These are phyloP conservation scores for Calcarisporium arbuscula DNA, from an alignment of 2,329 filamentous ascomycete species.

Conservation along the genomic window DNA sequence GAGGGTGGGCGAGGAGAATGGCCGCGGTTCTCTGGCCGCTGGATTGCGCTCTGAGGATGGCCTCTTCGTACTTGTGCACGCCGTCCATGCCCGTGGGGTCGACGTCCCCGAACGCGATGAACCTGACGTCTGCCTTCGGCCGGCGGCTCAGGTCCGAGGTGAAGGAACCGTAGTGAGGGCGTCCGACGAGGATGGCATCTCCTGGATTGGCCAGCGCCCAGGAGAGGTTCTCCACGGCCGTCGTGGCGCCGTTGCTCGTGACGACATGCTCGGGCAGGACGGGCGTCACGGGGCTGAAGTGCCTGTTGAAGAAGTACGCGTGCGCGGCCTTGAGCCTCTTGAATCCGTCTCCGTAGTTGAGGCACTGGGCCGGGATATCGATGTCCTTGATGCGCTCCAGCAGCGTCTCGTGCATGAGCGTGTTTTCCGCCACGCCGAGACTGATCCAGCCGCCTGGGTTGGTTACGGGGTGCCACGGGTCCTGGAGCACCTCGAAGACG, in stretches of 20 bases:
- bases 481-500: constrained; percentile 36
- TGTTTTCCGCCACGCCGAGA: constrained; percentile 47
- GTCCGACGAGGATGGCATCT: constrained; percentile 33
- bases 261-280: constrained; percentile 27
- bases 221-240: constrained; percentile 32
- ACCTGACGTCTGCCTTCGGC: constrained; percentile 33
- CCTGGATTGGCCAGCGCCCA: constrained; percentile 34
- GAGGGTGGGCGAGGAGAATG: constrained; percentile 44
- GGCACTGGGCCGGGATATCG: constrained; percentile 19
- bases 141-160: constrained; percentile 36
- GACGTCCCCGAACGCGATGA: constrained; percentile 34
- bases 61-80: constrained; percentile 38
- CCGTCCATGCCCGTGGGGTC: constrained; percentile 37
- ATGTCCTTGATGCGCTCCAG: constrained; percentile 31
- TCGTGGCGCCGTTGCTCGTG: constrained; percentile 33
- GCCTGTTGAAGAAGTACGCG: constrained; percentile 27
- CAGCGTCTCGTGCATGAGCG: constrained; percentile 42
- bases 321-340: constrained; percentile 24
- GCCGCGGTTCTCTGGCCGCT: constrained; percentile 35
- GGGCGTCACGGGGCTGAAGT: constrained; percentile 20
- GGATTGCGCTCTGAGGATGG: constrained; percentile 29
- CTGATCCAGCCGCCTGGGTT: constrained; percentile 41
- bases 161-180: constrained; percentile 44
- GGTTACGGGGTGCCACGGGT: constrained; percentile 34
- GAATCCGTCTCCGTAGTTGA: constrained; percentile 37